phyloP scores from a whole-genome alignment of 1,139 yeast species.

The Scheffersomyces parashehatae region DNA sequence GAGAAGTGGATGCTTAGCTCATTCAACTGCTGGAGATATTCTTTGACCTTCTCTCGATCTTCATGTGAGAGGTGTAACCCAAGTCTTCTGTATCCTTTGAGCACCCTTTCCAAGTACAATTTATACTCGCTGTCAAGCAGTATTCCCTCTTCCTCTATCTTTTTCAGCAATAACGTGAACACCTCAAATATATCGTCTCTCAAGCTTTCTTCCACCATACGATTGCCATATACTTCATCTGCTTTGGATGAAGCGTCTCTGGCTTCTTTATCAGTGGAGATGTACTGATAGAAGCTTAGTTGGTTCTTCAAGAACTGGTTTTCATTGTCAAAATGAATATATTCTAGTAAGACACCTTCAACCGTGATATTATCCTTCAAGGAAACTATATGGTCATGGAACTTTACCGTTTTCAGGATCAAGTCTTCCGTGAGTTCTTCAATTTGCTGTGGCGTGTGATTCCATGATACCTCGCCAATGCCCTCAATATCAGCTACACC shows the following conservation, averaged over 20 bases:
- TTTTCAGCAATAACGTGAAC: conserved; percentile 51
- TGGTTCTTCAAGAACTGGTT: conserved; percentile 46
- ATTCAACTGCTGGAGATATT: conserved; percentile 62
- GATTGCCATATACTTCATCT: conserved; percentile 55
- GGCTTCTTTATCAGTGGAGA: conserved; percentile 58
- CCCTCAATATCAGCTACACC: no score
- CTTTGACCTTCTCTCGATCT: conserved; percentile 56
- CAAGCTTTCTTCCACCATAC: conserved; percentile 60
- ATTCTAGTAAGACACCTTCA: conserved; percentile 55
- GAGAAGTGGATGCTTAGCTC: conserved; percentile 56
- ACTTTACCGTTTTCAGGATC: conserved; percentile 41
- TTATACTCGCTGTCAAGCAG: conserved; percentile 54
- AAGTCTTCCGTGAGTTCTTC: conserved; percentile 41
- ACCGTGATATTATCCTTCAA: conserved; percentile 48
- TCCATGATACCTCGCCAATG: conserved; percentile 41
- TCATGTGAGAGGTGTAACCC: conserved; percentile 65
- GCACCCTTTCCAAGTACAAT: conserved; percentile 57
- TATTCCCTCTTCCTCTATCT: conserved; percentile 22
- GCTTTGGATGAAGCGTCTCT: conserved; percentile 73
- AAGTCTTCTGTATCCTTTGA: conserved; percentile 57
- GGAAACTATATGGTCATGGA: conserved; percentile 58
- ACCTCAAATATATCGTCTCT: conserved; percentile 68
- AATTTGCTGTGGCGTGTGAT: conserved; percentile 55
- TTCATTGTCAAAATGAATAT: conserved; percentile 51
- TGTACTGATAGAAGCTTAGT: conserved; percentile 67